phyloP scores from a whole-genome alignment of 2,329 filamentous ascomycete genomes.

The Aspergillus sp. region DNA sequence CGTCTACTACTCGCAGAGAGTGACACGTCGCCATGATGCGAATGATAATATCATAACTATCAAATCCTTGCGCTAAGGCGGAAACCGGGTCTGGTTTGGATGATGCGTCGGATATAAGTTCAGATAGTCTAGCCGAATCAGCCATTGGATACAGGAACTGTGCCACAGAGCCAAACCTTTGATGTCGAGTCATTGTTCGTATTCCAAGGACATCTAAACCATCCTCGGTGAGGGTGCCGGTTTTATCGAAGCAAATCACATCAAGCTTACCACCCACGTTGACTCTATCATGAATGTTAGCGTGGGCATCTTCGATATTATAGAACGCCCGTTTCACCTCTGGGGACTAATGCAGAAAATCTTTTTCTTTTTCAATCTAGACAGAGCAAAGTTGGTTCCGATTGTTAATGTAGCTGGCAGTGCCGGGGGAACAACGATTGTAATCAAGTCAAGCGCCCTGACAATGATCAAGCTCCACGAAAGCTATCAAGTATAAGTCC shows the following conservation, averaged over 20 bases:
- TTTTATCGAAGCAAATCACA: constrained; percentile 97
- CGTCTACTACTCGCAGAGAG: constrained; percentile 81
- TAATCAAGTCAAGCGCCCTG: constrained; percentile 90
- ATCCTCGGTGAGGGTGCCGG: constrained; percentile 95
- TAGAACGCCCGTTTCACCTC: constrained; percentile 36
- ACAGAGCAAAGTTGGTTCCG: constrained; percentile 91
- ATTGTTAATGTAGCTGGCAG: constrained; percentile 94
- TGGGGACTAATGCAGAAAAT: constrained; percentile 99
- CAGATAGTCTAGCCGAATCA: constrained; percentile 61
- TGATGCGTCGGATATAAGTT: constrained; percentile 67
- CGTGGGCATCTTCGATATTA: background rate
- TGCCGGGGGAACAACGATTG: constrained; percentile 94
- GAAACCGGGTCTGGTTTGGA: constrained; percentile 51
- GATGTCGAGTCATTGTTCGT: constrained; percentile 67
- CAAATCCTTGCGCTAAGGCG: constrained; percentile 61
- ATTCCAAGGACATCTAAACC: constrained; percentile 91
- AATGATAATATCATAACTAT: constrained; percentile 68
- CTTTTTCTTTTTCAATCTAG: constrained; percentile 78
- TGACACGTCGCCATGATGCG: constrained; percentile 98
- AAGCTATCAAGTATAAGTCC: constrained; percentile 48
- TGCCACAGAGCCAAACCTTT: constrained; percentile 36
- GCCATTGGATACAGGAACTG: background rate
- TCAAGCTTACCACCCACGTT: constrained; percentile 96
- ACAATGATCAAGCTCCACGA: constrained; percentile 90
- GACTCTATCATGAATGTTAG: constrained; percentile 55